phyloP scores from a whole-genome alignment of 2,329 filamentous ascomycete genomes.

The Colletotrichum limetticola region DNA sequence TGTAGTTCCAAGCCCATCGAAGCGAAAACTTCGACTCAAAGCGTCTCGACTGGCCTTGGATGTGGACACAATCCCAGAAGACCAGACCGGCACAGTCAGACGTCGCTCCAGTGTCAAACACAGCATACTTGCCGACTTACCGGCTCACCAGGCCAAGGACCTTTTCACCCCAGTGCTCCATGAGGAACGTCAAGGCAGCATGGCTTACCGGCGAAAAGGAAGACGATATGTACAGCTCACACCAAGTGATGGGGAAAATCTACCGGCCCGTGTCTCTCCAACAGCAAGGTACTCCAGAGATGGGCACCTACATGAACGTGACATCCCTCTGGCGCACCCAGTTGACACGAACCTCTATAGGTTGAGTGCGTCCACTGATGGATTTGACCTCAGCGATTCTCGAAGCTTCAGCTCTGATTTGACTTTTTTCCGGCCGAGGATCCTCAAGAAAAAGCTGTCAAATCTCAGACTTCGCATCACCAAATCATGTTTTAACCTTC shows the following conservation, averaged over 20 bases:
- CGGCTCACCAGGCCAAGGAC: not conserved
- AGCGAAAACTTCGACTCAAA: slow-evolving; percentile 44
- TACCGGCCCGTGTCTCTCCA: not conserved
- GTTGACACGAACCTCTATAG: slow-evolving; percentile 12
- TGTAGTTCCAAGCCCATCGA: slow-evolving; percentile 25
- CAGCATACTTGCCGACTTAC: not conserved
- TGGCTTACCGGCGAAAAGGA: slow-evolving; percentile 1
- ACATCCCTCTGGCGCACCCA: slow-evolving; percentile 33
- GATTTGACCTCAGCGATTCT: slow-evolving; percentile 17
- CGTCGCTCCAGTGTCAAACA: not conserved
- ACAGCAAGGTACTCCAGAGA: not conserved
- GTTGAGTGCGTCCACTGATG: slow-evolving; percentile 23
- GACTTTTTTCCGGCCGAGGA: slow-evolving; percentile 7
- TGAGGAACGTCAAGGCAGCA: not conserved
- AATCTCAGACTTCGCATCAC: slow-evolving; percentile 30
- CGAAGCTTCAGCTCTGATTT: slow-evolving; percentile 29
- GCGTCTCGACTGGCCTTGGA: slow-evolving; percentile 21
- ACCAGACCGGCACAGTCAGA: slow-evolving; percentile 12
- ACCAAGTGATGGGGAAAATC: not conserved
- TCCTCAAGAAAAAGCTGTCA: slow-evolving; percentile 35
- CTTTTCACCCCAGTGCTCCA: not conserved
- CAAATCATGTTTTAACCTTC: slow-evolving; percentile 28
- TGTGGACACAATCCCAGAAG: not conserved
- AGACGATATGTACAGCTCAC: slow-evolving; percentile 11
- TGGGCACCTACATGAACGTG: slow-evolving; percentile 1